Conservation (phyloP, 1,284 basidiomycete species). For the Cryptococcus depauperatus region DNA sequence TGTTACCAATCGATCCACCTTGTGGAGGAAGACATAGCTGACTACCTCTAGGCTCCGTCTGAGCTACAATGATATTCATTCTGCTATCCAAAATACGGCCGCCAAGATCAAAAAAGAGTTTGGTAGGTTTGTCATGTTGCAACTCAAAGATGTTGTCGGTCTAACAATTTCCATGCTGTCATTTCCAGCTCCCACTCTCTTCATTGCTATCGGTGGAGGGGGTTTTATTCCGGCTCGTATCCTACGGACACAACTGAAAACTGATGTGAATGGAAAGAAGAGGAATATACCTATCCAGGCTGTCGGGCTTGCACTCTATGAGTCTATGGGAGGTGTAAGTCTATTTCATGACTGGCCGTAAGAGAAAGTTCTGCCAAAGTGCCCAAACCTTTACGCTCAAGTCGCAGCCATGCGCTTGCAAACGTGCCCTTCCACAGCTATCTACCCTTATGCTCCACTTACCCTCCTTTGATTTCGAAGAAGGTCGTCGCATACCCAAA, state of each 20-base stretch:
- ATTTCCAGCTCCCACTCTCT: conserved; percentile 30
- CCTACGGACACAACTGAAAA: conserved; percentile 81
- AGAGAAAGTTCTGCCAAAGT: too few species aligned
- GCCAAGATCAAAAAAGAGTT: conserved; percentile 43
- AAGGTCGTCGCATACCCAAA: too few species aligned
- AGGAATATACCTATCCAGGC: conserved; percentile 79
- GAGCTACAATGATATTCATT: conserved; percentile 46
- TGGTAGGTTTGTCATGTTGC: conserved; percentile 21
- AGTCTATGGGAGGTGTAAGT: conserved; percentile 60
- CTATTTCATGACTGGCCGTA: too few species aligned
- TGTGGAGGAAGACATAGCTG: not conserved
- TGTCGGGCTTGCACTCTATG: conserved; percentile 86
- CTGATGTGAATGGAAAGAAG: conserved; percentile 53
- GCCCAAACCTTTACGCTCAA: too few species aligned
- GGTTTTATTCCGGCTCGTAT: conserved; percentile 93
- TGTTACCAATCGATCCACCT: too few species aligned
- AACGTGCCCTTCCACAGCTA: too few species aligned
- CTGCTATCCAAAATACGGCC: conserved; percentile 39
- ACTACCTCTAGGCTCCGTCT: conserved; percentile 33
- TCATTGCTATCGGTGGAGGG: conserved; percentile 48
- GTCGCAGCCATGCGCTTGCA: too few species aligned
- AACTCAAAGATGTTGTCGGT: not conserved
- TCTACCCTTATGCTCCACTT: too few species aligned
- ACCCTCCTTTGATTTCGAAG: too few species aligned
- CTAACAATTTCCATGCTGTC: not conserved